Evolutionary conservation across 768 basidiomycete genomes (phyloP), one percentile per base, ranked within the genome.

Genomic region (Chlorophyllum brunneum): DNA sequence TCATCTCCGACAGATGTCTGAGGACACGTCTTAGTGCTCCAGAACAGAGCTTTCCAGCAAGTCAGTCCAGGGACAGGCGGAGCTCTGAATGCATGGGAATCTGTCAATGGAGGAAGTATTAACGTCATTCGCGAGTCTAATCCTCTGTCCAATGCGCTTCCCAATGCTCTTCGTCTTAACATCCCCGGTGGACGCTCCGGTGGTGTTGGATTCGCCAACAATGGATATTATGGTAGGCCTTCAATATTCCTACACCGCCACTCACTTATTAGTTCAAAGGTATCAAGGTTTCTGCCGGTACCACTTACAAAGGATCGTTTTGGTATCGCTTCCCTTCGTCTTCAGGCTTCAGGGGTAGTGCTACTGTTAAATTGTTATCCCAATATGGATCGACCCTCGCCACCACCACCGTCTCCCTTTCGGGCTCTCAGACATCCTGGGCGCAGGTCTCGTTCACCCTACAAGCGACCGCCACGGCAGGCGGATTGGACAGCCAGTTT

Each of bases 21-120:
- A 9, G 18, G 23, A 22, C n/a, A n/a, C n/a, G 26, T 10, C 5
- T 15, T 55, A 83, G 82, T 85, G n/a, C 70, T 86, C 2, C 83
- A 81, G 62, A 87, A 87, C 59, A 71, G 85, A 16, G 85, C 85
- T 1, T 84, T 86, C 63, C 85, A 86, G 59, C 72, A 80, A 56
- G 81, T 84, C 24, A 71, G 75, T 3, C 76, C 83, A n/a, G 71
- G 82, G 51, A 79, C 79, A 3, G 30, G 69, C 1, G 70, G 62
- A 0, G 77, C 84, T 7, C 66, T 85, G 1, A 71, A 61, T 26
- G 74, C 76, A 1, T 87, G 85, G 85, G 61, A 65, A 38, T 61
- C 76, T 5, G 54, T 76, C n/a, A 70, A 81, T 22, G 73, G 72
- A 26, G 71, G 68, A 1, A 70, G 71, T 13, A 72, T 86, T 43